A percentile compares a stretch with the other conserved stretches of the same genome.
Conservation (phyloP, 2,329 filamentous ascomycete species). For the Stagonosporopsis rhizophila region DNA sequence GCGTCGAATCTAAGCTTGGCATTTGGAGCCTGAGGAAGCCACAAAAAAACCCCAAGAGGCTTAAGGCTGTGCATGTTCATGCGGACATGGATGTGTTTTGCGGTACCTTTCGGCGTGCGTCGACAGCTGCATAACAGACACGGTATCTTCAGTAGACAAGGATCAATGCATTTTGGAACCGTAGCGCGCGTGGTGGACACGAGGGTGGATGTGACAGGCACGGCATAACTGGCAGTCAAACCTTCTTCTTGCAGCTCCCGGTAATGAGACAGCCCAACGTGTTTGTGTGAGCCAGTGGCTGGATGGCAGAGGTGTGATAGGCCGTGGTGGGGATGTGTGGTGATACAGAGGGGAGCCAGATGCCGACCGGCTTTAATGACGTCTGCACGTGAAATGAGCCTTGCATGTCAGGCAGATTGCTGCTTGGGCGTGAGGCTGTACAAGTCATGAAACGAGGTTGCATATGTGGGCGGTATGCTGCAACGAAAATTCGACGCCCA, state of each 20-base stretch:
- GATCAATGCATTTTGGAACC: conserved; percentile 5
- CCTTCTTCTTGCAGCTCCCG: not conserved
- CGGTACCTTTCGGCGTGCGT: not conserved
- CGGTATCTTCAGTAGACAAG: conserved; percentile 7
- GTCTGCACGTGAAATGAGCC: conserved; percentile 14
- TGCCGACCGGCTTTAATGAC: conserved; percentile 11
- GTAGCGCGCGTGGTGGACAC: conserved; percentile 8
- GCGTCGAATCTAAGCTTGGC: conserved; percentile 2
- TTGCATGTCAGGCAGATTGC: conserved; percentile 1
- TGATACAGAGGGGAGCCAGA: conserved; percentile 7
- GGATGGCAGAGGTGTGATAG: conserved; percentile 5
- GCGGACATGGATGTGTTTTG: conserved; percentile 15
- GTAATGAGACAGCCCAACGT: conserved; percentile 9
- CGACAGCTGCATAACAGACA: conserved; percentile 2
- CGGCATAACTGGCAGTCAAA: conserved; percentile 12
- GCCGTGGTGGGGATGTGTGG: conserved; percentile 1
- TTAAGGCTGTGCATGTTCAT: conserved; percentile 7
- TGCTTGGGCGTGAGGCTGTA: not conserved
- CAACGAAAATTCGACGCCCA: conserved; percentile 14
- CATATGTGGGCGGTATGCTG: conserved; percentile 4
- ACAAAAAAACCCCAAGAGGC: not conserved
- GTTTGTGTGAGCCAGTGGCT: conserved; percentile 13
- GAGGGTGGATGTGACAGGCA: conserved; percentile 11
- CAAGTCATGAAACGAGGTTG: conserved; percentile 1
- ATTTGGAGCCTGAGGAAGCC: conserved; percentile 4